Evolutionary conservation across 208 protist genomes (phyloP), one percentile per base, ranked within the genome.

Genomic region (Porcisia hertigi): DNA sequence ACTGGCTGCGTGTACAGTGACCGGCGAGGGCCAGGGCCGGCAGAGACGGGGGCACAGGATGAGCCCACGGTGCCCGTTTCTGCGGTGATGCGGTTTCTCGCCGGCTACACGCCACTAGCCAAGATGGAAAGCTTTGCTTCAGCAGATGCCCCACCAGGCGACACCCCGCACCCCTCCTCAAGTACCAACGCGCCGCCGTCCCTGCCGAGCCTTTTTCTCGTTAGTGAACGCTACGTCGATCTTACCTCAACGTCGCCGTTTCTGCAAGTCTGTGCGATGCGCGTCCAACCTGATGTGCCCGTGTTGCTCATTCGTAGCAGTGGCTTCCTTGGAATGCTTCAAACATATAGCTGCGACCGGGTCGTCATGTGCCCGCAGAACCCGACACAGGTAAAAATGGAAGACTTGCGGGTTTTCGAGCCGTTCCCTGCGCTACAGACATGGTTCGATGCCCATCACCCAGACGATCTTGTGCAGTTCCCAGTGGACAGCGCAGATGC

Each of bases 241-340:
- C 65, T 81, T n/a, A 79, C 79, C 2, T 8, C 75, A n/a, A 75
- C 60, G 16, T 92, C 88, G 3, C 55, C 71, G 71, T 79, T 92
- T 12, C 69, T 80, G 47, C 74, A 49, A 23, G 62, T 59, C 25
- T 79, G 77, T 18, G 39, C 55, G 45, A 64, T 53, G 2, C 47
- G 62, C 18, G 62, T 57, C 64, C 74, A 71, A 52, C 75, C 74
- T 3, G 74, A 75, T 34, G 77, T 87, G 11, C 97, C 97, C 1
- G 76, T 99, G 4, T 20, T 99, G 57, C 77, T 90, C 34, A 83
- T 96, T 11, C 86, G 90, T 43, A 80, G 88, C 34, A 90, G 92
- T 55, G 98, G 98, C 30, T 85, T 99, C 23, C 77, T 98, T 25
- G 98, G 98, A 18, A 86, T 92, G 55, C 60, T 98, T 34, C 93